A percentile compares a stretch with the other conserved stretches of the same genome.
Evolutionary conservation across 495 filamentous ascomycete genomes (phyloP).

Genomic region (Gamarada debralockiae): DNA sequence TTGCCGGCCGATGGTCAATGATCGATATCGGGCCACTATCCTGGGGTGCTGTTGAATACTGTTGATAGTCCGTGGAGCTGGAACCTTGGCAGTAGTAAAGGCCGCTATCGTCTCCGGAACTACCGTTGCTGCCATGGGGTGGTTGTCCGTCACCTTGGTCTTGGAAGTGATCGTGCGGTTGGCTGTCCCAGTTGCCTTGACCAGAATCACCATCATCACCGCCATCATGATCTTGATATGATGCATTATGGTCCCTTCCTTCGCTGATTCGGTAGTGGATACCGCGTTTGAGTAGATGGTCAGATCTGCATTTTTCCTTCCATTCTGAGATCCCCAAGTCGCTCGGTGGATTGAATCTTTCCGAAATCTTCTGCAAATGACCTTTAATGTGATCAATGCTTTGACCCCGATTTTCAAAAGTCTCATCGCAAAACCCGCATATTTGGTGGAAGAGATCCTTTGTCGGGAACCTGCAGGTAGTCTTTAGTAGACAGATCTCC

Average conservation of each 20-base stretch:
- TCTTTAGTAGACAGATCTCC: conserved; percentile 2
- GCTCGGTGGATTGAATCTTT: neutral
- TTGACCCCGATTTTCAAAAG: neutral
- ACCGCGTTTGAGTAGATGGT: conserved; percentile 2
- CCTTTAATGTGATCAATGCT: conserved; percentile 4
- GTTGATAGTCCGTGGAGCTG: too few species aligned
- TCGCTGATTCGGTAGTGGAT: conserved; percentile 5
- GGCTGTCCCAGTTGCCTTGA: neutral
- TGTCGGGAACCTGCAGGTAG: conserved; percentile 1
- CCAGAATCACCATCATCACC: neutral
- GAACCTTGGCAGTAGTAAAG: too few species aligned
- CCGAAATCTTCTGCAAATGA: neutral
- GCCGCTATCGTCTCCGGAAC: too few species aligned
- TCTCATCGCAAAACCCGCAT: conserved; percentile 3
- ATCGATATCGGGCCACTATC: too few species aligned
- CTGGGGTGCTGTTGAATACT: too few species aligned
- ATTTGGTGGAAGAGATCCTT: conserved; percentile 6
- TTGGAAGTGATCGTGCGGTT: neutral
- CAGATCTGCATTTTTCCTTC: conserved; percentile 6
- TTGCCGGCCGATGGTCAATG: too few species aligned
- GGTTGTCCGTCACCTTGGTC: too few species aligned
- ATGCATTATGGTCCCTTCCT: neutral
- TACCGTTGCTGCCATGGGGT: too few species aligned
- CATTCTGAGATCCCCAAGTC: conserved; percentile 3
- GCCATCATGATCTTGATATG: neutral